Evolutionary conservation across 2,329 filamentous ascomycete genomes (phyloP).

Genomic region (Phyllosticta ampelicida): DNA sequence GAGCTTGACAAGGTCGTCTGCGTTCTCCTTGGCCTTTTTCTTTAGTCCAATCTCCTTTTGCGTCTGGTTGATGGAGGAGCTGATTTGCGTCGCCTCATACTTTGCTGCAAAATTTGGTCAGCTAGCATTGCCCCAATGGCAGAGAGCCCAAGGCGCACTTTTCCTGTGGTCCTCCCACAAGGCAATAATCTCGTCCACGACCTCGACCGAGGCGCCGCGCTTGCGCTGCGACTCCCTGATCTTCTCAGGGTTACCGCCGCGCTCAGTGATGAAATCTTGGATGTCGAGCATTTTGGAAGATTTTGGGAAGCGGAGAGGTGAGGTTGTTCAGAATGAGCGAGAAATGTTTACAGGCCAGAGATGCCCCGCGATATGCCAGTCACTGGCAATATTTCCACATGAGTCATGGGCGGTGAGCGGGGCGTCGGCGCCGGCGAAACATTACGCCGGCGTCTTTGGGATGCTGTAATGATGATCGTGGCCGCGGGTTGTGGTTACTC

Average conservation of each 20-base stretch:
- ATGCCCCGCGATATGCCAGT: slow-evolving; percentile 10
- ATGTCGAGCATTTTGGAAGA: slow-evolving; percentile 30
- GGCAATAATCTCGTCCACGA: slow-evolving; percentile 82
- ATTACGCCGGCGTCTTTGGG: background rate
- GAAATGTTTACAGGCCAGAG: slow-evolving; percentile 4
- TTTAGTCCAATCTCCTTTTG: slow-evolving; percentile 85
- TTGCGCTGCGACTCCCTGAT: slow-evolving; percentile 86
- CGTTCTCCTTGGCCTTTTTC: slow-evolving; percentile 92
- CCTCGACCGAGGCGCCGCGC: slow-evolving; percentile 67
- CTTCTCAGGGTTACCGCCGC: slow-evolving; percentile 81
- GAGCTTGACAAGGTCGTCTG: slow-evolving; percentile 64
- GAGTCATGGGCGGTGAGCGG: slow-evolving; percentile 11
- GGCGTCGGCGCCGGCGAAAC: background rate
- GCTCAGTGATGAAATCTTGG: slow-evolving; percentile 54
- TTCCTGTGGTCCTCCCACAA: slow-evolving; percentile 77
- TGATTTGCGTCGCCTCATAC: slow-evolving; percentile 69
- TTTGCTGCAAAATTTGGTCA: slow-evolving; percentile 40
- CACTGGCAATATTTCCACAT: background rate
- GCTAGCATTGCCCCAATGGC: background rate
- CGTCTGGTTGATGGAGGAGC: slow-evolving; percentile 73
- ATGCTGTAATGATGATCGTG: too few relatives aligned
- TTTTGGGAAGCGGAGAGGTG: background rate
- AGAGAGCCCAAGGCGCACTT: slow-evolving; percentile 39
- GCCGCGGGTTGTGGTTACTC: too few relatives aligned
- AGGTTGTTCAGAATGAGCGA: background rate